Conservation (phyloP, 2,329 filamentous ascomycete genomes). For the Sporothrix euskadiensis region DNA sequence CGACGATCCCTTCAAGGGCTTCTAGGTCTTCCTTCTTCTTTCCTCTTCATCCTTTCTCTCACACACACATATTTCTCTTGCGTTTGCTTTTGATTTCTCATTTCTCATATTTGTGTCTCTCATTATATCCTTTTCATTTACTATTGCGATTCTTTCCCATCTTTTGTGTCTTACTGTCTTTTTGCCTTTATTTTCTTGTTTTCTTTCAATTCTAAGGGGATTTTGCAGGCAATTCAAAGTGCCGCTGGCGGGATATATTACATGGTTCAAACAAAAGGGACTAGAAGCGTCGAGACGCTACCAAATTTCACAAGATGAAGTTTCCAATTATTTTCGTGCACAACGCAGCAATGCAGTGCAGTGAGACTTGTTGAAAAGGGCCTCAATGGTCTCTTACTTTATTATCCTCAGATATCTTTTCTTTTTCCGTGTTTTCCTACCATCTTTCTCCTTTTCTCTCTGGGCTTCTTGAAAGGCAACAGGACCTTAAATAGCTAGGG, state of each 20-base stretch:
- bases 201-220: neutral
- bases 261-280: conserved; percentile 20
- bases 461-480: conserved; percentile 15
- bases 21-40: conserved; percentile 43
- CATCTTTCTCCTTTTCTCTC: neutral
- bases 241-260: conserved; percentile 24
- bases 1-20: conserved; percentile 64
- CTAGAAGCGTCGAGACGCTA: conserved; percentile 21
- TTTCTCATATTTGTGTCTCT: conserved; percentile 8
- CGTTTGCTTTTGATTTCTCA: neutral
- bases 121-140: conserved; percentile 18
- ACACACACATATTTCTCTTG: neutral
- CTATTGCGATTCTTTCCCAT: neutral
- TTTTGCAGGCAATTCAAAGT: conserved; percentile 16
- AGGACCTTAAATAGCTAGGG: conserved; percentile 16
- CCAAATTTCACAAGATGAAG: conserved; percentile 3
- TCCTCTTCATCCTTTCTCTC: neutral
- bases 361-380: neutral
- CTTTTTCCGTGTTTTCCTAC: neutral
- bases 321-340: neutral
- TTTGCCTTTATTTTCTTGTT: neutral
- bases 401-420: neutral
- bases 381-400: neutral
- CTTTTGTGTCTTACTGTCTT: neutral
- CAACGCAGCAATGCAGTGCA: conserved; percentile 11